Evolutionary conservation across 2,329 filamentous ascomycete species (phyloP).

Genomic region (Fusarium pseudoanthophilum): DNA sequence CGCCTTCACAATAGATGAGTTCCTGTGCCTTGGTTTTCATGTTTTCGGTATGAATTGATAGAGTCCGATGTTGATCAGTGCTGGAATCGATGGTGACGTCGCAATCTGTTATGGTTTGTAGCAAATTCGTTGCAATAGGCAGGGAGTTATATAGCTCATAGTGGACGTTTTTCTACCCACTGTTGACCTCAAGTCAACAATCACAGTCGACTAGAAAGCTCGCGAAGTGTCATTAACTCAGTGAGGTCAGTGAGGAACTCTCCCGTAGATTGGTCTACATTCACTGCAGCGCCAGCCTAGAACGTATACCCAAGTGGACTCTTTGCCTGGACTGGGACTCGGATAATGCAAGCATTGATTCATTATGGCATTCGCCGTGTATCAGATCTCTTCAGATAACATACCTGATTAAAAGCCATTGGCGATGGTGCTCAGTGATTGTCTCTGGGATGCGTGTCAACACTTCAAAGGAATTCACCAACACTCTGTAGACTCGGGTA

Average conservation of each 20-base stretch:
- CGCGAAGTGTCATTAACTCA: not conserved
- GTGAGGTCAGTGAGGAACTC: too few relatives aligned
- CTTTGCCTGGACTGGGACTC: not conserved
- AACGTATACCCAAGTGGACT: too few relatives aligned
- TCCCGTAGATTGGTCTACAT: not conserved
- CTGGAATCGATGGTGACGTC: not conserved
- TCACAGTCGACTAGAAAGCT: not conserved
- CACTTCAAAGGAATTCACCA: not conserved
- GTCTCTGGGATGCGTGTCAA: too few relatives aligned
- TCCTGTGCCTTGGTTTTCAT: not conserved
- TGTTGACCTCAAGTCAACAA: too few relatives aligned
- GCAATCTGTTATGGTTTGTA: not conserved
- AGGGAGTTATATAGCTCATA: not conserved
- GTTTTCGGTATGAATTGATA: not conserved
- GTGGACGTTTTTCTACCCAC: not conserved
- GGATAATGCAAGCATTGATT: not conserved
- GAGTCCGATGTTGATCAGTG: not conserved
- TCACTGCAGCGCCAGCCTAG: not conserved
- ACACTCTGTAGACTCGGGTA: too few relatives aligned
- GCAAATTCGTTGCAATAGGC: not conserved
- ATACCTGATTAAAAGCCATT: not conserved
- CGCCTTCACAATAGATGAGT: not conserved
- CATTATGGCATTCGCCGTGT: too few relatives aligned
- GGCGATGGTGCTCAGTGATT: too few relatives aligned
- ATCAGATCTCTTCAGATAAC: not conserved